Conservation (phyloP, 2,329 filamentous ascomycete species). For the Orbilia ellipsospora region DNA sequence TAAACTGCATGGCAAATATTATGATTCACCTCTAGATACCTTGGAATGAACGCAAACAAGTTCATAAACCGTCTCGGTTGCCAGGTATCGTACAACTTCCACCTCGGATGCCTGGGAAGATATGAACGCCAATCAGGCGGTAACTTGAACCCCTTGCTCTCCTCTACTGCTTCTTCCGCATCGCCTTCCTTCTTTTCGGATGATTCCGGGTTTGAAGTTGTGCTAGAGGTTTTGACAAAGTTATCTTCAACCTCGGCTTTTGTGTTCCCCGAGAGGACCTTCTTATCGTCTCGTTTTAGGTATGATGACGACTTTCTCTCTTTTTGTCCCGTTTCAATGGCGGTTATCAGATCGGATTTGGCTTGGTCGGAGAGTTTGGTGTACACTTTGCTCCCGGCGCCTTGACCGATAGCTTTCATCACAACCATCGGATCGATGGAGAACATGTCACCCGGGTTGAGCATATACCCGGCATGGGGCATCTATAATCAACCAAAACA, state of each 20-base stretch:
- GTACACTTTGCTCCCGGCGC: conserved; percentile 69
- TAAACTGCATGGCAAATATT: conserved; percentile 97
- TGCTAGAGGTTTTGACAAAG: conserved; percentile 29
- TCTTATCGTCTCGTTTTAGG: conserved; percentile 38
- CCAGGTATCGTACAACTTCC: conserved; percentile 86
- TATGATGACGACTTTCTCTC: conserved; percentile 56
- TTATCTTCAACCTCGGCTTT: conserved; percentile 51
- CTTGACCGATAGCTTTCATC: conserved; percentile 80
- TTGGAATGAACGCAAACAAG: conserved; percentile 92
- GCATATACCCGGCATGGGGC: conserved; percentile 87
- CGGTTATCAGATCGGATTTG: conserved; percentile 52
- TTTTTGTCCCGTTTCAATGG: conserved; percentile 56
- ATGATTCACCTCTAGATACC: conserved; percentile 97
- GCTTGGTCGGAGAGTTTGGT: conserved; percentile 35
- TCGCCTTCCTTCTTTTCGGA: conserved; percentile 18
- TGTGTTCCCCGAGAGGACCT: conserved; percentile 27
- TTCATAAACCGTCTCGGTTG: conserved; percentile 84
- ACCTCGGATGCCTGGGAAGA: conserved; percentile 43
- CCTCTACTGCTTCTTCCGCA: conserved; percentile 2
- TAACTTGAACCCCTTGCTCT: conserved; percentile 15
- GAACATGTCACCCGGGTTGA: conserved; percentile 99
- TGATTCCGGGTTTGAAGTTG: conserved; percentile 39
- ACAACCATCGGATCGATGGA: conserved; percentile 91
- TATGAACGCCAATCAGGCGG: conserved; percentile 36
- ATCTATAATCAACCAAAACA: conserved; percentile 72